Conservation (phyloP, 1,284 basidiomycete genomes). For the Pseudozyma tsukubaensis region DNA sequence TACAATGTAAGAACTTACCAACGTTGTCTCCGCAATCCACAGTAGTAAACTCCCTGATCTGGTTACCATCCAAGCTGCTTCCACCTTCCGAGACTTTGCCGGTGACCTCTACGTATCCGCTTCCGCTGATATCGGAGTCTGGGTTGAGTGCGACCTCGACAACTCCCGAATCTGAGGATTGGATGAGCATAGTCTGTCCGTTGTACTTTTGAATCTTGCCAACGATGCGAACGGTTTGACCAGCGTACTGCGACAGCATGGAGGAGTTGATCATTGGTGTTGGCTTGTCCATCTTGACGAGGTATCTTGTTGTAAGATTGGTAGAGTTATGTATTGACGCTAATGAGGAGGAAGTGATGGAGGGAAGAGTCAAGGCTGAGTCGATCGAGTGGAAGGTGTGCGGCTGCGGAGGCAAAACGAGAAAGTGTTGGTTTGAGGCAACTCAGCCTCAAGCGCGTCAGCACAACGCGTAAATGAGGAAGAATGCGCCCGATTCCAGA, state of each 20-base stretch:
- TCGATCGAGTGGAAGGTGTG: neutral
- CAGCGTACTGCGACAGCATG: slow-evolving; percentile 44
- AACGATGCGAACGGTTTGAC: slow-evolving; percentile 59
- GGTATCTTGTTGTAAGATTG: neutral
- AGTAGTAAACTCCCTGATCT: slow-evolving; percentile 48
- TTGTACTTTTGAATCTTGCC: slow-evolving; percentile 62
- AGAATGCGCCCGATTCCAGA: slow-evolving; percentile 2
- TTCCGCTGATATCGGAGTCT: slow-evolving; percentile 42
- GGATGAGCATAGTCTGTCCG: slow-evolving; percentile 55
- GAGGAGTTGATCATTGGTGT: slow-evolving; percentile 65
- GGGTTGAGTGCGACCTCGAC: slow-evolving; percentile 60
- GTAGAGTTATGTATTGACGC: neutral
- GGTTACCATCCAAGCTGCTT: slow-evolving; percentile 31
- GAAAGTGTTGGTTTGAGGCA: slow-evolving; percentile 14
- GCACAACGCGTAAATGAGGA: slow-evolving; percentile 9
- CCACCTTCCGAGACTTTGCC: slow-evolving; percentile 62
- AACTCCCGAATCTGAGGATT: slow-evolving; percentile 60
- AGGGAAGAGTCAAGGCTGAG: too few species aligned
- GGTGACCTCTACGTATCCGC: slow-evolving; percentile 59
- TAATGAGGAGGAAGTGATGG: neutral
- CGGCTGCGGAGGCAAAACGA: slow-evolving; percentile 4
- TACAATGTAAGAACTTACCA: slow-evolving; percentile 49
- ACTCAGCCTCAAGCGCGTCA: slow-evolving; percentile 14
- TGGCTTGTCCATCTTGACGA: slow-evolving; percentile 59
- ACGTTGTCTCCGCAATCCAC: slow-evolving; percentile 57